These are phyloP conservation scores for Pichia exigua DNA, from an alignment of 805 yeast species.

Conservation along the genomic window DNA sequence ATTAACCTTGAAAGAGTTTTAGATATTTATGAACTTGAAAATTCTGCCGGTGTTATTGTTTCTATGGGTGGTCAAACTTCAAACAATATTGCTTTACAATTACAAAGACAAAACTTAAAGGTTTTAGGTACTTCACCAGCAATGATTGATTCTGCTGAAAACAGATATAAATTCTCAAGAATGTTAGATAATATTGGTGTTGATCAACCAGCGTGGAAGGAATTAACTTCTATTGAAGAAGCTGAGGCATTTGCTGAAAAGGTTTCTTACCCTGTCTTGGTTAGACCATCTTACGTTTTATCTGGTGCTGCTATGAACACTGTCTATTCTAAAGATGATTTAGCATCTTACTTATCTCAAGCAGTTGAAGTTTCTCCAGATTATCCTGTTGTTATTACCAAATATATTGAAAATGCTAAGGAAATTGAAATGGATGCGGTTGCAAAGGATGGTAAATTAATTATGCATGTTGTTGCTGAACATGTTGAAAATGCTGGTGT, in stretches of 20 bases:
- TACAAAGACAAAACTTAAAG: conserved; percentile 91
- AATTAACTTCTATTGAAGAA: conserved; percentile 83
- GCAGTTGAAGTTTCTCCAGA: conserved; percentile 98
- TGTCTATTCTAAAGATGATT: conserved; percentile 81
- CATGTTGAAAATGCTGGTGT: conserved; percentile 99
- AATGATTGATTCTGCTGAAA: conserved; percentile 97
- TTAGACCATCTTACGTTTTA: conserved; percentile 93
- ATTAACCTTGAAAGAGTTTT: conserved; percentile 89
- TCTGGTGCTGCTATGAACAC: conserved; percentile 99
- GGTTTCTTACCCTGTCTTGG: conserved; percentile 90
- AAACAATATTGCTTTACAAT: conserved; percentile 87
- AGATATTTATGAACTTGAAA: conserved; percentile 90
- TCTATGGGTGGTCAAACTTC: conserved; percentile 99
- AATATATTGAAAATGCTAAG: conserved; percentile 92
- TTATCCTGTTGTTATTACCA: conserved; percentile 95
- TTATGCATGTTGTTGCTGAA: conserved; percentile 97
- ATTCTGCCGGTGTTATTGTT: conserved; percentile 84
- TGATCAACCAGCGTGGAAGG: conserved; percentile 99
- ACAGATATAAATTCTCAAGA: conserved; percentile 94
- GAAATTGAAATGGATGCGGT: conserved; percentile 99
- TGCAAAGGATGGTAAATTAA: conserved; percentile 86
- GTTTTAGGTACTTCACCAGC: conserved; percentile 96
- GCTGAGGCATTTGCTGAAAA: conserved; percentile 88
- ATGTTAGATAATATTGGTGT: conserved; percentile 95
- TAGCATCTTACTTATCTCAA: conserved; percentile 79